Base-by-base conservation (phyloP, 2,329 filamentous ascomycete species). In the Nemania sp. region DNA sequence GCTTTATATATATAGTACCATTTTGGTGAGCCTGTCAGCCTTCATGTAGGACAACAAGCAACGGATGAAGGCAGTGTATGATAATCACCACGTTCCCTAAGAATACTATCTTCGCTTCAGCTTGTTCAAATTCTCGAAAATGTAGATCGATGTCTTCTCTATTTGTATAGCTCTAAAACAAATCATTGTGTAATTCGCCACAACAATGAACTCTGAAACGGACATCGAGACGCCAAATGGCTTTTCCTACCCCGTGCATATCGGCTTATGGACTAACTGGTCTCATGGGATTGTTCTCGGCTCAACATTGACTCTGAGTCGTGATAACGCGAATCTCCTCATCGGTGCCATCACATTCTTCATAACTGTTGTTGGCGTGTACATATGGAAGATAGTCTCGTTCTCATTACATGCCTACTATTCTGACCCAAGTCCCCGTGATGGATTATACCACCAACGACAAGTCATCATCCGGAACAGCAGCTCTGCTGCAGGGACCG, bases 271-370 rank as follows among this genome's bases (percentile, higher is more conserved):
- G 79, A 78, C 70, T 1, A 75, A 80, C 59, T 79, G 75, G 75
- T 76, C 75, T 8, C 66, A 74, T 29, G 79, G 80, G 2, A 61
- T 65, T 4, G 65, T 79, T 5, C 45, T 72, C 2, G 79, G 80
- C 1, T 47, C 73, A 3, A 81, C 79, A 0, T 63, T 80, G 15
- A 81, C 79, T 0, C 67, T 80, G 0, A 73, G 63, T 0, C 69
- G 70, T 5, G 63, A 66, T 1, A 70, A 78, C 54, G 80, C 76
- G 5, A 76, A 71, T n/a, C 57, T 80, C 1, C 65, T 81, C 18
- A 76, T 78, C 26, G 77, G 78, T 5, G 80, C 80, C 60, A 38
- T 79, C 0, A 77, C 79, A 13, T 73, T 78, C 15, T 80, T 80
- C 61, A 70, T 78, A 15, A 70, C 69, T 1, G 35, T 77, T 15